phyloP scores from a whole-genome alignment of 2,329 filamentous ascomycete genomes.

The Didymella pomorum region DNA sequence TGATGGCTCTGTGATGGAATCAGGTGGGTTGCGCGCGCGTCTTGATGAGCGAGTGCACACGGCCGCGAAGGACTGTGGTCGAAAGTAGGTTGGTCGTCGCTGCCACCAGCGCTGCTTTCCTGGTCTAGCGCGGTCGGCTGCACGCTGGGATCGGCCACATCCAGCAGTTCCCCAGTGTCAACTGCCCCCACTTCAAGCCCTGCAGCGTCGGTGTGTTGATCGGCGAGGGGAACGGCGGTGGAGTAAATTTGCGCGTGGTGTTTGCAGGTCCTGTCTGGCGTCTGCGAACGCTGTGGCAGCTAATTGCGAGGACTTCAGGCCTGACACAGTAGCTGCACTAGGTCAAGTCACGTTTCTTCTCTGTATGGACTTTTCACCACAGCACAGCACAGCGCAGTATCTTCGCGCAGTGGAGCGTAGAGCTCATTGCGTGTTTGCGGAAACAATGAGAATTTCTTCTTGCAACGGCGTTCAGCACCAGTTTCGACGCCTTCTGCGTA shows the following conservation, averaged over 20 bases:
- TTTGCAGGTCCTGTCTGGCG: not conserved
- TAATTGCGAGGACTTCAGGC: slow-evolving; percentile 1
- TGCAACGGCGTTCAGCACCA: slow-evolving; percentile 5
- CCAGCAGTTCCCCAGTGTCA: slow-evolving; percentile 22
- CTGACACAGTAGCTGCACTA: not conserved
- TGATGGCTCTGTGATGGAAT: slow-evolving; percentile 48
- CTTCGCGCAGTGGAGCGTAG: not conserved
- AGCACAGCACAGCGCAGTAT: not conserved
- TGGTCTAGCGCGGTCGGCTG: slow-evolving; percentile 16
- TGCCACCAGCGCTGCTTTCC: slow-evolving; percentile 15
- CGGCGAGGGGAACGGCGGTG: slow-evolving; percentile 2
- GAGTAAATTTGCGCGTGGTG: not conserved
- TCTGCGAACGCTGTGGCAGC: not conserved
- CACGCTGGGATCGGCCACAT: slow-evolving; percentile 21
- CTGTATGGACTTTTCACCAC: not conserved
- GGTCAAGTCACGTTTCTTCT: not conserved
- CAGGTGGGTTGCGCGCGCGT: slow-evolving; percentile 35
- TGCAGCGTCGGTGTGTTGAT: slow-evolving; percentile 12
- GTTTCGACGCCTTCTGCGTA: slow-evolving; percentile 9
- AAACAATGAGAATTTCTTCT: not conserved
- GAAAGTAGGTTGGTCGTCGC: slow-evolving; percentile 21
- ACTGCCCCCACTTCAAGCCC: slow-evolving; percentile 17
- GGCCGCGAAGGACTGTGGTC: slow-evolving; percentile 34
- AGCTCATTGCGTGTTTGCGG: not conserved
- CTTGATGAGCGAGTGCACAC: slow-evolving; percentile 48